A percentile compares a stretch with the other conserved stretches of the same genome.
phyloP scores from a whole-genome alignment of 2,329 filamentous ascomycete species.

The Beauveria rudraprayagi region DNA sequence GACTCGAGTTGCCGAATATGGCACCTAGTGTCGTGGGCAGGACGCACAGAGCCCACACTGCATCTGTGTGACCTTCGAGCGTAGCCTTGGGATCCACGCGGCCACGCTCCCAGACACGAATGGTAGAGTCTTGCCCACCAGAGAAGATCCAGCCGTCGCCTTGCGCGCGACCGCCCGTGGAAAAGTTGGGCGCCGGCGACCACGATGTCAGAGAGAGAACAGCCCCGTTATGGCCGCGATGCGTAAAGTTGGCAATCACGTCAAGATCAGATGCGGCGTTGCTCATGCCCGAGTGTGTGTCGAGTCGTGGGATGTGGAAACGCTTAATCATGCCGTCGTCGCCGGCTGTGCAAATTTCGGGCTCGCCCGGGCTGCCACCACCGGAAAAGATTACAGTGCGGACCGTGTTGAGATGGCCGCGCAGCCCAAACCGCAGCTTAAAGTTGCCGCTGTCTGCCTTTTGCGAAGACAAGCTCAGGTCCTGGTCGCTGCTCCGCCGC shows the following conservation, averaged over 20 bases:
- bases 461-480: conserved; percentile 43
- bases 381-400: conserved; percentile 94
- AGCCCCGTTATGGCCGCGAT: conserved; percentile 84
- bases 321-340: conserved; percentile 95
- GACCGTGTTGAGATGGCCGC: conserved; percentile 89
- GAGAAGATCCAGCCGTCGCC: conserved; percentile 99
- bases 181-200: conserved; percentile 80
- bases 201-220: conserved; percentile 83
- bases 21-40: conserved; percentile 74
- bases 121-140: conserved; percentile 85
- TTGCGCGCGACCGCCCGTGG: conserved; percentile 75
- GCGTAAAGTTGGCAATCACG: conserved; percentile 88
- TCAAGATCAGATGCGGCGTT: conserved; percentile 71
- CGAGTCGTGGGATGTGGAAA: conserved; percentile 87
- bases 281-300: conserved; percentile 37
- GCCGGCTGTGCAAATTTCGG: conserved; percentile 91
- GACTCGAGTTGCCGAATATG: conserved; percentile 68
- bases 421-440: conserved; percentile 84
- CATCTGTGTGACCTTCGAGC: conserved; percentile 87
- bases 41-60: conserved; percentile 91
- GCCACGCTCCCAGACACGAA: conserved; percentile 92
- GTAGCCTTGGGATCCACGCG: conserved; percentile 92
- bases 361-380: conserved; percentile 88
- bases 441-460: conserved; percentile 70
- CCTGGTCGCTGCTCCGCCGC: conserved; percentile 61